phyloP scores from a whole-genome alignment of 148 eudicot species.

The Heliosperma pusillum region DNA sequence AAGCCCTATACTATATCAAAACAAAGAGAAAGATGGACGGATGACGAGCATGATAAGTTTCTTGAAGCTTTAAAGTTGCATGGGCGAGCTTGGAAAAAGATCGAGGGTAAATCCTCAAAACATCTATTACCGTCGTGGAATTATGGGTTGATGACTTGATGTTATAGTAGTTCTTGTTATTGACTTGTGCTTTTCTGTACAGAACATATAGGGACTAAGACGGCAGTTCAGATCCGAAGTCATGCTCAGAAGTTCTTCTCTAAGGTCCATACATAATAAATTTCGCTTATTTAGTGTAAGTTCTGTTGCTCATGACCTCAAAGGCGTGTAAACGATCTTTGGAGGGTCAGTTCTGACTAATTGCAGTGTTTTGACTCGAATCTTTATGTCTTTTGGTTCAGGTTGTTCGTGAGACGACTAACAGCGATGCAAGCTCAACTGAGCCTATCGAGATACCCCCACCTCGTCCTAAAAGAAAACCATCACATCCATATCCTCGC shows the following conservation, averaged over 20 bases:
- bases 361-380: conserved; percentile 10
- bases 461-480: conserved; percentile 91
- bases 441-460: conserved; percentile 86
- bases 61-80: conserved; percentile 82
- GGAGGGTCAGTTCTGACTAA: conserved; percentile 11
- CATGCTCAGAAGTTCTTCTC: conserved; percentile 94
- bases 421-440: conserved; percentile 30
- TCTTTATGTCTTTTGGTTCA: conserved; percentile 26
- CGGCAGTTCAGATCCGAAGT: conserved; percentile 93
- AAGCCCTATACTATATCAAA: conserved; percentile 87
- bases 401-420: conserved; percentile 68
- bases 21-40: conserved; percentile 92
- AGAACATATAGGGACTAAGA: conserved; percentile 92
- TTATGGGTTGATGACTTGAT: background rate
- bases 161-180: conserved; percentile 9
- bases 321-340: conserved; percentile 31
- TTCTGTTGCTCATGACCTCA: conserved; percentile 32
- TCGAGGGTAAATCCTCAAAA: conserved; percentile 53
- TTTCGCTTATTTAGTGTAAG: conserved; percentile 47
- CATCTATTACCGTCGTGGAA: background rate
- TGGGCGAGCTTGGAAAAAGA: conserved; percentile 83
- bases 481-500: conserved; percentile 91
- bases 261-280: conserved; percentile 59
- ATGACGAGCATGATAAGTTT: conserved; percentile 85
- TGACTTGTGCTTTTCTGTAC: conserved; percentile 22